These are phyloP conservation scores for Pinus albicaulis DNA, from an alignment of 75 land plant genomes.

Conservation along the genomic window DNA sequence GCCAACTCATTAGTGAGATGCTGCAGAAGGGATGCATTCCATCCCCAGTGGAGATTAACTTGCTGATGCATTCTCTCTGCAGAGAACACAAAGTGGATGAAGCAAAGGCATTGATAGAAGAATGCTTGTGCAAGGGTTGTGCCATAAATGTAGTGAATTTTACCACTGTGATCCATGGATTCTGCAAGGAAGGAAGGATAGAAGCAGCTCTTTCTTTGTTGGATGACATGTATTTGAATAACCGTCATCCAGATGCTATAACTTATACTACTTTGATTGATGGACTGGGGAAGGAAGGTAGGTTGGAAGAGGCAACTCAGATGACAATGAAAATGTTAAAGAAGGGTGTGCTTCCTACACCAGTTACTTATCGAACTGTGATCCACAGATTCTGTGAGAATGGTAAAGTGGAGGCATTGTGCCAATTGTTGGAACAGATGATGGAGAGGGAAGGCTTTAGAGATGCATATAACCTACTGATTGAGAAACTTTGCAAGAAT, in stretches of 20 bases:
- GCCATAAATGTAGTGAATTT: slow-evolving; percentile 60
- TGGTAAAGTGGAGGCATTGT: slow-evolving; percentile 53
- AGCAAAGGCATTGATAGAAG: slow-evolving; percentile 60
- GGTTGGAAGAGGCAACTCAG: slow-evolving; percentile 55
- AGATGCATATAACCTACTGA: slow-evolving; percentile 55
- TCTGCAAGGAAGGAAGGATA: slow-evolving; percentile 55
- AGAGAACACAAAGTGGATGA: slow-evolving; percentile 28
- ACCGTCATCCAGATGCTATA: slow-evolving; percentile 66
- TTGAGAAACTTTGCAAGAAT: slow-evolving; percentile 65
- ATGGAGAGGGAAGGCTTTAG: slow-evolving; percentile 26
- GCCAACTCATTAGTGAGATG: slow-evolving; percentile 54
- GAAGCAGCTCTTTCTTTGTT: slow-evolving; percentile 61
- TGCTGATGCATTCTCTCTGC: slow-evolving; percentile 55
- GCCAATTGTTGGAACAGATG: slow-evolving; percentile 54
- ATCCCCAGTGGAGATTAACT: slow-evolving; percentile 54
- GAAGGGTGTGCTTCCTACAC: slow-evolving; percentile 65
- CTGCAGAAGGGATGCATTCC: slow-evolving; percentile 50
- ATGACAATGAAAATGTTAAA: slow-evolving; percentile 57
- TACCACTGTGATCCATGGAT: slow-evolving; percentile 68
- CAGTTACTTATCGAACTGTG: slow-evolving; percentile 69
- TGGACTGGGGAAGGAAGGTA: slow-evolving; percentile 52
- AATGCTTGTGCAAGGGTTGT: slow-evolving; percentile 66
- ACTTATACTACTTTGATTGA: slow-evolving; percentile 77
- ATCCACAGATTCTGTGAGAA: slow-evolving; percentile 61
- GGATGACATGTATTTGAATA: slow-evolving; percentile 67